A percentile compares a stretch with the other conserved stretches of the same genome.
Evolutionary conservation across 1,139 yeast genomes (phyloP).

Genomic region (Suhomyces choctaworum): DNA sequence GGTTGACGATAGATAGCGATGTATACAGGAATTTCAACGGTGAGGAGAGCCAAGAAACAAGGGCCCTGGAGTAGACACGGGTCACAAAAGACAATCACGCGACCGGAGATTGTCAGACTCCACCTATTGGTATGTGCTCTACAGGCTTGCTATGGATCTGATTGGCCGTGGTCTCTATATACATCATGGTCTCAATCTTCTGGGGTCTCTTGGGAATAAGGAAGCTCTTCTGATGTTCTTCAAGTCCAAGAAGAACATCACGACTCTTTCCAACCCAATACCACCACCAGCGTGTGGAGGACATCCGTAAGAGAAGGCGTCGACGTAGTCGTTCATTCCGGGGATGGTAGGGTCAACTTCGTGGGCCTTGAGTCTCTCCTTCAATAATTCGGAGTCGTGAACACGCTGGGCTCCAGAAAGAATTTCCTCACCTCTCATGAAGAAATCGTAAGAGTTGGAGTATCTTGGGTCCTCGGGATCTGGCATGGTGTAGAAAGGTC

Average conservation of each 20-base stretch:
- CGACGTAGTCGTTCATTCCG: conserved; percentile 87
- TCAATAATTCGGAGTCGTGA: conserved; percentile 84
- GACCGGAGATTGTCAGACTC: too few relatives aligned
- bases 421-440: conserved; percentile 99
- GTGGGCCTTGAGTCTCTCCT: conserved; percentile 77
- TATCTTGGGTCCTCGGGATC: conserved; percentile 88
- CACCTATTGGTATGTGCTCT: too few relatives aligned
- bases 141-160: background rate
- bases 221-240: conserved; percentile 97
- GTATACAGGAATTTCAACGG: too few relatives aligned
- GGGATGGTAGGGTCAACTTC: conserved; percentile 79
- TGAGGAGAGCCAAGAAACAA: too few relatives aligned
- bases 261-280: conserved; percentile 97
- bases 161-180: background rate
- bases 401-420: conserved; percentile 99
- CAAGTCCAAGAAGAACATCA: conserved; percentile 95
- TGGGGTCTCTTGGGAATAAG: conserved; percentile 98
- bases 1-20: background rate
- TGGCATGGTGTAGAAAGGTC: conserved; percentile 99
- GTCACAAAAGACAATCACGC: too few relatives aligned
- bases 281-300: conserved; percentile 99
- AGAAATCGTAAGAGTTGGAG: conserved; percentile 96
- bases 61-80: too few relatives aligned
- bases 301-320: conserved; percentile 92
- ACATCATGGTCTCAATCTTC: conserved; percentile 76